Evolutionary conservation across 1,284 basidiomycete species (phyloP).

Genomic region (Leccinum subatratum): DNA sequence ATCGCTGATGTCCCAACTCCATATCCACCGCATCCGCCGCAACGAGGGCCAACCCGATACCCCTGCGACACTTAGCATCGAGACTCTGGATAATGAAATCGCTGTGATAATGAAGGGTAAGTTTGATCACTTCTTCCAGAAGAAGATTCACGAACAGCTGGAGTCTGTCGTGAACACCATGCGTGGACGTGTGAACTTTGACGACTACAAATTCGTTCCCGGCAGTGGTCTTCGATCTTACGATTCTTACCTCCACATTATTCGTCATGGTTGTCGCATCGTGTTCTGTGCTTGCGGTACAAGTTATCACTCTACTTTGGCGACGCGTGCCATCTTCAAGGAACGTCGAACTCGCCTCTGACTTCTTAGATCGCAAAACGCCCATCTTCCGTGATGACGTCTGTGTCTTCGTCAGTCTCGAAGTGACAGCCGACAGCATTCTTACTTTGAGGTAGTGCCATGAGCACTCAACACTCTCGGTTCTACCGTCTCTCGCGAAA

Average conservation of each 20-base stretch:
- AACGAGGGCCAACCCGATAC: slow-evolving; percentile 59
- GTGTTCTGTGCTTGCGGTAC: slow-evolving; percentile 98
- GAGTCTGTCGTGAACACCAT: slow-evolving; percentile 99
- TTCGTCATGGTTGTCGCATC: slow-evolving; percentile 90
- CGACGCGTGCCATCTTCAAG: slow-evolving; percentile 98
- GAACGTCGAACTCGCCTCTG: slow-evolving; percentile 96
- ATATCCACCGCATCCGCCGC: slow-evolving; percentile 96
- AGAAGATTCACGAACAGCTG: slow-evolving; percentile 99
- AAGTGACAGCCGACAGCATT: slow-evolving; percentile 96
- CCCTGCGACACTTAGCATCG: slow-evolving; percentile 88
- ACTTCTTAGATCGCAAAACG: slow-evolving; percentile 98
- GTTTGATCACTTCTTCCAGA: slow-evolving; percentile 99
- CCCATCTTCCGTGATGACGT: slow-evolving; percentile 99
- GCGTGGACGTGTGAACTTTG: slow-evolving; percentile 99
- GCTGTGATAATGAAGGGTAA: slow-evolving; percentile 99
- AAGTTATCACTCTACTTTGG: slow-evolving; percentile 95
- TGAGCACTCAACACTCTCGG: slow-evolving; percentile 98
- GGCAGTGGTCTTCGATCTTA: slow-evolving; percentile 92
- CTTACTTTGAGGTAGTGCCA: slow-evolving; percentile 94
- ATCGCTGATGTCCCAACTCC: slow-evolving; percentile 94
- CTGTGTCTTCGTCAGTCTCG: slow-evolving; percentile 95
- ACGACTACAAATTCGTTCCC: slow-evolving; percentile 89
- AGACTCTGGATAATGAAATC: slow-evolving; percentile 97
- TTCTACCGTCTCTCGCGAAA: slow-evolving; percentile 96
- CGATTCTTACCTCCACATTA: slow-evolving; percentile 94